These are phyloP conservation scores for Fusarium sp. DNA, from an alignment of 2,329 filamentous ascomycete species.

Conservation along the genomic window DNA sequence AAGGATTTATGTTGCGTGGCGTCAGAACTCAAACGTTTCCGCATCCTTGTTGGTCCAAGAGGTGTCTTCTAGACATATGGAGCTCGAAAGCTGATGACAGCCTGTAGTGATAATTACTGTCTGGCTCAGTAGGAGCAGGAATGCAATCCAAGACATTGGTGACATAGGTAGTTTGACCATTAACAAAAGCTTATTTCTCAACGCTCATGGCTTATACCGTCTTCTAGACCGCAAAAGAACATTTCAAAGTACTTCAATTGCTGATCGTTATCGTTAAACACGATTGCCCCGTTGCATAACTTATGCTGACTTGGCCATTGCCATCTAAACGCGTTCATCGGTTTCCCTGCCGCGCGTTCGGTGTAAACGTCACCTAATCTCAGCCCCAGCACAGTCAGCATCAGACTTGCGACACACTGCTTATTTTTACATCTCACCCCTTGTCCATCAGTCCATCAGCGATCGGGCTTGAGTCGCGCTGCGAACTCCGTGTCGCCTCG, in stretches of 20 bases:
- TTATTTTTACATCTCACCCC: neutral
- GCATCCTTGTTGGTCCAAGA: neutral
- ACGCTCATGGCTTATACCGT: neutral
- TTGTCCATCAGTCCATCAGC: neutral
- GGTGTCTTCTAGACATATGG: no score
- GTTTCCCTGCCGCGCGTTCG: neutral
- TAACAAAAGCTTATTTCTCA: neutral
- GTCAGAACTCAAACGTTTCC: neutral
- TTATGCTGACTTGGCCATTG: neutral
- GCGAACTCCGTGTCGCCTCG: neutral
- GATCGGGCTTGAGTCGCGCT: neutral
- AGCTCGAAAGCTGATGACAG: no score
- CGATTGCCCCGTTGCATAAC: neutral
- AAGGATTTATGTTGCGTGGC: neutral
- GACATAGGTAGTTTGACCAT: neutral
- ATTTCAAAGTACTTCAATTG: neutral
- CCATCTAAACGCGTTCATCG: neutral
- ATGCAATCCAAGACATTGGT: neutral
- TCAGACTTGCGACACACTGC: neutral
- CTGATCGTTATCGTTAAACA: neutral
- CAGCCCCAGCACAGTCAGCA: conserved; percentile 2
- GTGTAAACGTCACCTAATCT: neutral
- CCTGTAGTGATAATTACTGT: no score
- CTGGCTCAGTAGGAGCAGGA: neutral
- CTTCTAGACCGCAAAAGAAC: neutral